Percentiles rank a stretch among this genome's conserved stretches.
Conservation (phyloP, 179 eudicot species). For the Silene noctiflora region DNA sequence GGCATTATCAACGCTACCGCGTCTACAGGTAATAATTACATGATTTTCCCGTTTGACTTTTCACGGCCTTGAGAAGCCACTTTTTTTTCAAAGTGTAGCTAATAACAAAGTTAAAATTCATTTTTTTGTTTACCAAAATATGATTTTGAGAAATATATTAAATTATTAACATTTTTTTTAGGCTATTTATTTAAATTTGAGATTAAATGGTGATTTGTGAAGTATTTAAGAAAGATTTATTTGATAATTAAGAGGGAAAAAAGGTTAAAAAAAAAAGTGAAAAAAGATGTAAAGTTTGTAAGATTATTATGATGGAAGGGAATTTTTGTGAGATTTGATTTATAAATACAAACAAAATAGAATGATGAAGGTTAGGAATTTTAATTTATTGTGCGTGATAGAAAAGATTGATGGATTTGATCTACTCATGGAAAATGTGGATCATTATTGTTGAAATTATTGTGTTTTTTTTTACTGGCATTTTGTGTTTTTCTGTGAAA, state of each 20-base stretch:
- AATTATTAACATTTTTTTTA: too few species aligned
- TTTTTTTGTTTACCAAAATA: too few species aligned
- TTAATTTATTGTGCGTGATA: conserved; percentile 3
- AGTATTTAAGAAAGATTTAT: background rate
- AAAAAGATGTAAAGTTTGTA: background rate
- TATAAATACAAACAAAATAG: conserved; percentile 16
- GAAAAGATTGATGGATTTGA: conserved; percentile 31
- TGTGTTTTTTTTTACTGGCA: conserved; percentile 9
- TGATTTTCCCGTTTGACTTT: background rate
- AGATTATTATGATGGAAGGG: background rate
- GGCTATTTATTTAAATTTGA: background rate
- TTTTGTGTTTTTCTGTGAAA: conserved; percentile 19
- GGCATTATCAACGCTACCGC: conserved; percentile 16
- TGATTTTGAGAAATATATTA: too few species aligned
- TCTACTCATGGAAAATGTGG: conserved; percentile 19
- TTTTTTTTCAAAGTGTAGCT: background rate
- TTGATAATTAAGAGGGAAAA: background rate
- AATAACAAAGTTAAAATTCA: too few species aligned
- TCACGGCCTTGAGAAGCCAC: background rate
- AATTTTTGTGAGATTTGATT: conserved; percentile 2
- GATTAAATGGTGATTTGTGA: background rate
- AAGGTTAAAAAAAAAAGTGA: too few species aligned
- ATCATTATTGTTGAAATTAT: conserved; percentile 24
- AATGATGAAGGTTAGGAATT: conserved; percentile 12
- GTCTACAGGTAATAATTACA: conserved; percentile 21